Conservation (phyloP, 2,329 filamentous ascomycete species). For the Epichloe glyceriae region DNA sequence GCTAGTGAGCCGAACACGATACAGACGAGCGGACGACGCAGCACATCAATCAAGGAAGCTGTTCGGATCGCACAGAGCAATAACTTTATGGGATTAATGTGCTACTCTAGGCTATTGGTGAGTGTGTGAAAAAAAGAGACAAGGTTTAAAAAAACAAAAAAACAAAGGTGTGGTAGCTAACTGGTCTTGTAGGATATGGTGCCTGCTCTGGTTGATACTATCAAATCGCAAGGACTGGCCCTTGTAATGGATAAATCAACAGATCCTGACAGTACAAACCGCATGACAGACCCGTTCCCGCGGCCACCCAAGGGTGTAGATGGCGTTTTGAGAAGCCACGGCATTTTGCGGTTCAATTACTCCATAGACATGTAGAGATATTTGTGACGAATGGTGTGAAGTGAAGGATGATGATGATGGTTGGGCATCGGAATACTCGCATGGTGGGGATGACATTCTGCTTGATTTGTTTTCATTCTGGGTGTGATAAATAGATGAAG, state of each 20-base stretch:
- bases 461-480: neutral
- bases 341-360: constrained; percentile 85
- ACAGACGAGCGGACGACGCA: constrained; percentile 52
- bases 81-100: constrained; percentile 96
- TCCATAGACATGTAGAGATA: constrained; percentile 56
- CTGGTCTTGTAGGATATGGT: constrained; percentile 60
- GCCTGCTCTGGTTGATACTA: constrained; percentile 78
- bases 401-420: neutral
- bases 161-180: neutral
- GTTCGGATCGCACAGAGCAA: constrained; percentile 88
- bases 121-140: constrained; percentile 22
- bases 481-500: neutral
- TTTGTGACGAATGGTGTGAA: neutral
- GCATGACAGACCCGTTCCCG: constrained; percentile 37
- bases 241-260: constrained; percentile 78
- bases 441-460: neutral
- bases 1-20: constrained; percentile 25
- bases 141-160: too few species aligned
- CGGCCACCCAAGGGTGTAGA: constrained; percentile 71
- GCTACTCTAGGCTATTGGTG: constrained; percentile 75
- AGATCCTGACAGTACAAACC: constrained; percentile 29
- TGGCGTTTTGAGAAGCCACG: constrained; percentile 72
- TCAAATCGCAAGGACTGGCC: constrained; percentile 88
- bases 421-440: neutral
- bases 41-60: constrained; percentile 84